Conservation (phyloP, 1,284 basidiomycete genomes). For the Earliella scabrosa region DNA sequence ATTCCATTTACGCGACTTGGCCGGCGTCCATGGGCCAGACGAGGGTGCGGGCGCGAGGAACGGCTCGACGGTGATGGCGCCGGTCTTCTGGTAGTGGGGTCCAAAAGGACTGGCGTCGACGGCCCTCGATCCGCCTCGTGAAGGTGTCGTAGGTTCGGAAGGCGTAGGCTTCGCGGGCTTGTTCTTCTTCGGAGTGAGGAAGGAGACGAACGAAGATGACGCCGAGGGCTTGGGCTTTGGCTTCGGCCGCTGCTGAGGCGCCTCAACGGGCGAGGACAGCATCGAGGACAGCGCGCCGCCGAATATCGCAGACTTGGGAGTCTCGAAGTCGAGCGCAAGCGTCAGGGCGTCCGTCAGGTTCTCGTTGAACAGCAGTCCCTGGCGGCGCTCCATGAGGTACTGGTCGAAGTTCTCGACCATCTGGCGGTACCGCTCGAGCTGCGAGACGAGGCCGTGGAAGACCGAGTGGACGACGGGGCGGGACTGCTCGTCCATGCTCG, state of each 20-base stretch:
- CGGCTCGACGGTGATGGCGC: conserved; percentile 74
- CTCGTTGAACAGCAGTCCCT: conserved; percentile 91
- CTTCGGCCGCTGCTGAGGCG: conserved; percentile 42
- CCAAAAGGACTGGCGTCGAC: conserved; percentile 82
- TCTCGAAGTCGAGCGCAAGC: conserved; percentile 64
- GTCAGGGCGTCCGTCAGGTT: conserved; percentile 91
- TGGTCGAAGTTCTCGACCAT: conserved; percentile 83
- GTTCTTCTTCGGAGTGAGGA: conserved; percentile 77
- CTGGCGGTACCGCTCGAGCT: conserved; percentile 80
- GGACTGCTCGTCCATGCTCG: conserved; percentile 68
- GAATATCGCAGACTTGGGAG: conserved; percentile 19
- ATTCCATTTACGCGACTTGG: conserved; percentile 53
- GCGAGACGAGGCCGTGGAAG: conserved; percentile 76
- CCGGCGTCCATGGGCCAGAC: conserved; percentile 65
- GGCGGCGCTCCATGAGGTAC: conserved; percentile 83
- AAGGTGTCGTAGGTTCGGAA: conserved; percentile 48
- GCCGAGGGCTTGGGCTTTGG: conserved; percentile 53
- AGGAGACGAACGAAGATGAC: conserved; percentile 70
- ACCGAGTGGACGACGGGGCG: conserved; percentile 82
- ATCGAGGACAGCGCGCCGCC: conserved; percentile 4
- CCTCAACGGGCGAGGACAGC: conserved; percentile 25
- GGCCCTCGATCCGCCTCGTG: conserved; percentile 43
- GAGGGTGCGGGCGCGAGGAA: conserved; percentile 64
- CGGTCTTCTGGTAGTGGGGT: conserved; percentile 83
- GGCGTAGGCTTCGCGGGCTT: conserved; percentile 40